Base-by-base conservation (phyloP, 768 basidiomycete species). In the Naematelia aurantialba region DNA sequence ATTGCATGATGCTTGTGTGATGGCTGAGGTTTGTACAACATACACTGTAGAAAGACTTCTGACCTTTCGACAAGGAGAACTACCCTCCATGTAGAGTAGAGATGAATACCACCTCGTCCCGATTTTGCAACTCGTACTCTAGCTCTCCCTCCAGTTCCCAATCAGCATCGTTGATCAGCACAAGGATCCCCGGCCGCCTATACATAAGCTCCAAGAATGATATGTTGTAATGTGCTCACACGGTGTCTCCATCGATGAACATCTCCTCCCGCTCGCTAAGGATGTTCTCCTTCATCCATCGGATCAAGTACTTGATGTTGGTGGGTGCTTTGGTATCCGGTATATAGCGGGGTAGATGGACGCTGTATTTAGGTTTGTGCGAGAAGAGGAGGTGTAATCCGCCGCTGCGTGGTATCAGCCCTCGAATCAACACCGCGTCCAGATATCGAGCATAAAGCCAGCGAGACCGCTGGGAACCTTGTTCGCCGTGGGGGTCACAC, bases 81-180 rank as follows among this genome's bases (percentile, higher is more conserved):
- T 62, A 94, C 55, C 92, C 91, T 1, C 94, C 94, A 69, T 98
- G 94, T 50, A 98, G 78, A 0, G 93, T 97, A 21, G 91, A 94
- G 60, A 99, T 98, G 76, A 99, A 94, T 14, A 97, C 90, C 61
- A 98, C 83, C 79, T 93, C 89, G 73, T 99, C 96, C 0, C 83
- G 81, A 29, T 85, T 79, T 74, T 87, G 79, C 58, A 98, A 78
- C 62, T 79, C 80, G 74, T 94, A 96, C 4, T 88, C 86, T 21
- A 89, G 86, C 75, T 97, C 94, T 30, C 91, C 91, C 75, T 97
- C 94, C 4, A 98, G 81, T 76, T 98, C 93, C 94, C 94, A 97
- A 69, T 98, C 94, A 1, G 89, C 89, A 68, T 94, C 89, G 70
- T 98, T 98, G 55, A 99, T 85, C n/a, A 99, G 81, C 2, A 98